phyloP scores from a whole-genome alignment of 2,329 filamentous ascomycete species.

The Stagonosporopsis rhizophila region DNA sequence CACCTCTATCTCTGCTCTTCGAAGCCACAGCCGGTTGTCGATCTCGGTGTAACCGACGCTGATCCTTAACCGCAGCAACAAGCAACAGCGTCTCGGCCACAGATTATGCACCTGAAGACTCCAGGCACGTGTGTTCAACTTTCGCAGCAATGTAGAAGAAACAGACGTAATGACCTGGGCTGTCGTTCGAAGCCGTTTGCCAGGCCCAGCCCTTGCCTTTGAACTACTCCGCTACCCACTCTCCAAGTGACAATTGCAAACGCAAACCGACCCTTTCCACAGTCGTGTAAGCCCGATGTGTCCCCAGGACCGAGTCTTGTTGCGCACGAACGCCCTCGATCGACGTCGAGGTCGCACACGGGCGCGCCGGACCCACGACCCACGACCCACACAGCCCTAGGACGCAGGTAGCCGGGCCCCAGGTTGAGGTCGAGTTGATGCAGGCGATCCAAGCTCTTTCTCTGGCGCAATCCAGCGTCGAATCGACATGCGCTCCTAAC shows the following conservation, averaged over 20 bases:
- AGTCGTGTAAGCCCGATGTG: background rate
- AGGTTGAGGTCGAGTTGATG: slow-evolving; percentile 9
- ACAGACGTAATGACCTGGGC: background rate
- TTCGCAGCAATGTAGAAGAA: background rate
- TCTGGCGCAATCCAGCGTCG: background rate
- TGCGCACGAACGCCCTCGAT: background rate
- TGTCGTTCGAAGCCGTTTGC: background rate
- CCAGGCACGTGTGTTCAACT: background rate
- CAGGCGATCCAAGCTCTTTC: slow-evolving; percentile 8
- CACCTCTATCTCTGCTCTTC: background rate
- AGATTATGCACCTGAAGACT: background rate
- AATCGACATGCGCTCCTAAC: background rate
- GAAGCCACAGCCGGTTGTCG: background rate
- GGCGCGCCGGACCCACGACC: slow-evolving; percentile 3
- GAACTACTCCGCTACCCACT: background rate
- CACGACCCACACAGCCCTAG: slow-evolving; percentile 2
- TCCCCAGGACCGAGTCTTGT: background rate
- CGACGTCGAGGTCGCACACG: slow-evolving; percentile 10
- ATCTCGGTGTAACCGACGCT: background rate
- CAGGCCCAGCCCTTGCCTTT: background rate
- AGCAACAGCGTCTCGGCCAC: background rate
- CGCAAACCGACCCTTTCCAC: slow-evolving; percentile 1
- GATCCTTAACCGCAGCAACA: background rate
- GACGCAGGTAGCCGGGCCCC: slow-evolving; percentile 9
- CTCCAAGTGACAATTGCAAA: background rate